Conservation (phyloP, 441 rosid genomes). For the Codiaeum variegatum region DNA sequence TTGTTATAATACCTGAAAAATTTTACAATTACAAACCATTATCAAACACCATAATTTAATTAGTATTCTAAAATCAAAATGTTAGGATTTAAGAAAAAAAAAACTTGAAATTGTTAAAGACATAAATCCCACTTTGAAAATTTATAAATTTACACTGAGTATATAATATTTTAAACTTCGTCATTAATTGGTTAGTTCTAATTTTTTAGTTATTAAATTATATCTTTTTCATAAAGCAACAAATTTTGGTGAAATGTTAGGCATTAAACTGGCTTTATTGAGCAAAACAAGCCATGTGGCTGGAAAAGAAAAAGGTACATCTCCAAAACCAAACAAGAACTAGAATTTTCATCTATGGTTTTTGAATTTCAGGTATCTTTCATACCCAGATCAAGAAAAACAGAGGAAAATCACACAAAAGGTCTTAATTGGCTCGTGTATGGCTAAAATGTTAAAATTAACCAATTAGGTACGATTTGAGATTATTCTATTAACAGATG, state of each 20-base stretch:
- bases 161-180: no score
- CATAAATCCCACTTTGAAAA: no score
- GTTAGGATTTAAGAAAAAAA: no score
- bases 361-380: background rate
- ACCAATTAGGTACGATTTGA: no score
- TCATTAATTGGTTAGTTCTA: no score
- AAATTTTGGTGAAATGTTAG: background rate
- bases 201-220: no score
- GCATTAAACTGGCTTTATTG: background rate
- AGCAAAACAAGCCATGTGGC: background rate
- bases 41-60: background rate
- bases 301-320: background rate
- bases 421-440: no score
- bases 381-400: constrained; percentile 4
- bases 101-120: no score
- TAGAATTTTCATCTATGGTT: background rate
- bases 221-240: background rate
- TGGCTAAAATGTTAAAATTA: no score
- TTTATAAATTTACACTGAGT: no score
- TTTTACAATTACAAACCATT: background rate
- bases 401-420: background rate
- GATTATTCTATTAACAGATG: no score
- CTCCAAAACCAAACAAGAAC: background rate
- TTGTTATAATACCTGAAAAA: constrained; percentile 72
- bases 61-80: no score